Evolutionary conservation across 306 rosid genomes (phyloP).

Genomic region (Gynostemma pentaphyllum): DNA sequence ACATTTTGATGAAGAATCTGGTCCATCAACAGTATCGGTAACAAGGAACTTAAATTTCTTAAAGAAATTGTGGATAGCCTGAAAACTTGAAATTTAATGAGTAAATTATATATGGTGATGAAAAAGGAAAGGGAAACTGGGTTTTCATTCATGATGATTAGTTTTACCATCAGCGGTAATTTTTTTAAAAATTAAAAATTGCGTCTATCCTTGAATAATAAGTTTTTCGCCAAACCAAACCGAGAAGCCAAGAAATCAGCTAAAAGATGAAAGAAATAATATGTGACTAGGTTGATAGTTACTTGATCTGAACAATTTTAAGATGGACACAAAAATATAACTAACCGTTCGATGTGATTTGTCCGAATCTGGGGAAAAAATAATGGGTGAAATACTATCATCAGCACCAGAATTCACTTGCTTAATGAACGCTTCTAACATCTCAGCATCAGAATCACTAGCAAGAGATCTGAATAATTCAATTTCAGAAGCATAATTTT

Average conservation of each 20-base stretch:
- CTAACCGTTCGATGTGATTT: conserved; percentile 83
- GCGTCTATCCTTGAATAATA: no score
- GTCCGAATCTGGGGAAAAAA: conserved; percentile 64
- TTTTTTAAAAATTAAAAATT: neutral
- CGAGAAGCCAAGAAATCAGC: neutral
- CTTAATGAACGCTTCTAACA: conserved; percentile 45
- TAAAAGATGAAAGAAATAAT: neutral
- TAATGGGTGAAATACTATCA: conserved; percentile 40
- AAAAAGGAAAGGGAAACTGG: neutral
- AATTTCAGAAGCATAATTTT: conserved; percentile 52
- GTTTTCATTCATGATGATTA: neutral
- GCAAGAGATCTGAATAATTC: conserved; percentile 65
- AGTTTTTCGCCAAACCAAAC: neutral
- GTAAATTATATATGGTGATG: neutral
- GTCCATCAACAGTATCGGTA: conserved; percentile 77
- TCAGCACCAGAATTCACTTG: conserved; percentile 45
- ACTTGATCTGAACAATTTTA: neutral
- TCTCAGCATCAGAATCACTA: conserved; percentile 42
- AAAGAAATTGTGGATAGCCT: conserved; percentile 81
- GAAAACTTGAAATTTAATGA: conserved; percentile 21
- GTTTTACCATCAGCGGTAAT: neutral
- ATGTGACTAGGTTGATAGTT: neutral
- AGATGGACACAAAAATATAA: neutral
- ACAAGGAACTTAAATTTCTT: conserved; percentile 87
- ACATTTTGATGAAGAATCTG: conserved; percentile 79